A percentile compares a stretch with the other conserved stretches of the same genome.
phyloP scores from a whole-genome alignment of 768 basidiomycete genomes.

The Tephrocybe rancida region DNA sequence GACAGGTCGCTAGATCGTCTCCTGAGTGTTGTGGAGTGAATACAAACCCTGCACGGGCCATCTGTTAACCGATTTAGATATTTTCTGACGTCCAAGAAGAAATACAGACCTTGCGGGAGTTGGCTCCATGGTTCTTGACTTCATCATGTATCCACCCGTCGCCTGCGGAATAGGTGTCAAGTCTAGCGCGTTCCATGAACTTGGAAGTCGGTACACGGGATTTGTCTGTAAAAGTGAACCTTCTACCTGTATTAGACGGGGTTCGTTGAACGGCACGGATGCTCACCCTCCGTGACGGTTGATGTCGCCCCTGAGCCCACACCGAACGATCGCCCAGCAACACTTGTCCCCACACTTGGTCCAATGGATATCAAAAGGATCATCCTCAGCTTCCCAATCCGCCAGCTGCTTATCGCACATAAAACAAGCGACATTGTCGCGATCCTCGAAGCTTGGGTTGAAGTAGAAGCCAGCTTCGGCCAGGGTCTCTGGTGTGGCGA shows the following conservation, averaged over 20 bases:
- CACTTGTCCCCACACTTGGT: conserved; percentile 65
- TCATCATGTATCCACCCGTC: conserved; percentile 73
- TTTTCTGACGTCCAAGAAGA: not conserved
- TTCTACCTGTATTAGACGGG: conserved; percentile 27
- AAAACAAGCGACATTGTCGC: conserved; percentile 83
- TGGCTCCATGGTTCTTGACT: conserved; percentile 64
- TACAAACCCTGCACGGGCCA: conserved; percentile 90
- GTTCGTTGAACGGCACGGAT: not conserved
- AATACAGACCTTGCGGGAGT: conserved; percentile 60
- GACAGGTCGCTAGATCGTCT: conserved; percentile 83
- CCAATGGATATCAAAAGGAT: conserved; percentile 85
- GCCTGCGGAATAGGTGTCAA: conserved; percentile 60
- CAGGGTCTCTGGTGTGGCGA: conserved; percentile 72
- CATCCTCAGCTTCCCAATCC: conserved; percentile 85
- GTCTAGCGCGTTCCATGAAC: conserved; percentile 70
- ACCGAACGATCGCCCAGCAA: conserved; percentile 82
- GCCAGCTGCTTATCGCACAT: conserved; percentile 80
- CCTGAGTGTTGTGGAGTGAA: conserved; percentile 67
- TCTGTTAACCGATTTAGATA: conserved; percentile 43
- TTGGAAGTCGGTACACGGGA: conserved; percentile 67
- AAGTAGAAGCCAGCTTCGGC: conserved; percentile 93
- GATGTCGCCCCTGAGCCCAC: conserved; percentile 62
- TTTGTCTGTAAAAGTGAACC: conserved; percentile 61
- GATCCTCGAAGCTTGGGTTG: conserved; percentile 64
- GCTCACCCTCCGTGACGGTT: conserved; percentile 56